These are phyloP conservation scores for Chaetoceros tenuissimus DNA, from an alignment of 108 stramenopile species.

Conservation along the genomic window DNA sequence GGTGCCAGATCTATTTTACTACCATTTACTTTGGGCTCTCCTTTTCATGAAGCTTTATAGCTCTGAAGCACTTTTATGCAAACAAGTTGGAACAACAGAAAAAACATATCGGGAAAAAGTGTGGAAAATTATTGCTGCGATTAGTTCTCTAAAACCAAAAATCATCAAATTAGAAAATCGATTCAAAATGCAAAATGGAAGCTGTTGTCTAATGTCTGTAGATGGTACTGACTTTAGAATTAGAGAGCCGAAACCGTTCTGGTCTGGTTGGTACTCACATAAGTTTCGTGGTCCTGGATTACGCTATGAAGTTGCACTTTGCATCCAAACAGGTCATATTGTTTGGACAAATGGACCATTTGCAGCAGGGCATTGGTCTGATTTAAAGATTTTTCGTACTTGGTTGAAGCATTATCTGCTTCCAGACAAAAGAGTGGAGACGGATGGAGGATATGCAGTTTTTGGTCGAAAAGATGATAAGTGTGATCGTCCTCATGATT, in stretches of 20 bases:
- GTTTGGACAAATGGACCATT: conserved; percentile 24
- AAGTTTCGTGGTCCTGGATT: conserved; percentile 18
- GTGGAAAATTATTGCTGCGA: not conserved
- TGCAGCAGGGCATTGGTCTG: conserved; percentile 12
- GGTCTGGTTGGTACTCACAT: conserved; percentile 2
- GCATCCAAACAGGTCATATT: conserved; percentile 13
- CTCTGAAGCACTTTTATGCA: not conserved
- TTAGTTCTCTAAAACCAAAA: not conserved
- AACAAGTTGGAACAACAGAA: not conserved
- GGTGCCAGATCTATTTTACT: not conserved
- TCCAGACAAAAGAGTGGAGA: conserved; percentile 11
- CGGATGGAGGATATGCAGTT: conserved; percentile 19
- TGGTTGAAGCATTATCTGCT: conserved; percentile 5
- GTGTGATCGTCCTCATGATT: not conserved
- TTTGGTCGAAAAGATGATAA: conserved; percentile 1
- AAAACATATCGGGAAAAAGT: not conserved
- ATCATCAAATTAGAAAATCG: conserved; percentile 1
- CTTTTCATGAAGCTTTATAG: not conserved
- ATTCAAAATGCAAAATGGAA: not conserved
- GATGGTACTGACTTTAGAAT: conserved; percentile 16
- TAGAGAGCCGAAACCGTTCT: conserved; percentile 1
- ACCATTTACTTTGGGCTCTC: conserved; percentile 4
- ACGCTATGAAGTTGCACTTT: conserved; percentile 18
- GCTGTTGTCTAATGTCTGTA: not conserved
- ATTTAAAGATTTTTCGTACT: conserved; percentile 14